A percentile compares a stretch with the other conserved stretches of the same genome.
Conservation (phyloP, 495 filamentous ascomycete genomes). For the Penicillium pancosmium region DNA sequence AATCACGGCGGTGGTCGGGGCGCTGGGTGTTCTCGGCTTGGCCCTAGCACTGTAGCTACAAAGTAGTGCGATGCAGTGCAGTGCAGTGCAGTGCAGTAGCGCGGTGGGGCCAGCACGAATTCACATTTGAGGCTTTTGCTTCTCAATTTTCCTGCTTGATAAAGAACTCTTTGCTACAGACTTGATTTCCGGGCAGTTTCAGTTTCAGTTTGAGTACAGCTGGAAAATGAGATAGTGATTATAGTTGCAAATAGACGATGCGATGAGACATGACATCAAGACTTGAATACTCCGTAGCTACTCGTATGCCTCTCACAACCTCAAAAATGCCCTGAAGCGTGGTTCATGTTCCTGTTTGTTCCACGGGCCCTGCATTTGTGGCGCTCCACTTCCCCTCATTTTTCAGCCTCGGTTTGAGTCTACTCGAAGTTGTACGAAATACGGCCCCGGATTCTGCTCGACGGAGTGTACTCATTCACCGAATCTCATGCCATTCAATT, state of each 20-base stretch:
- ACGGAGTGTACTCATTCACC: not conserved
- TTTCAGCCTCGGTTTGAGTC: not conserved
- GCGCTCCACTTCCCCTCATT: conserved; percentile 6
- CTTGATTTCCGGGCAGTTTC: not conserved
- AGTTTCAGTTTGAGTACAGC: not conserved
- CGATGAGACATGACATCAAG: conserved; percentile 3
- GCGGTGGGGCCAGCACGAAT: conserved; percentile 1
- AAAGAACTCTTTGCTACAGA: no score
- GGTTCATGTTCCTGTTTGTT: not conserved
- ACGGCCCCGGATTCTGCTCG: not conserved
- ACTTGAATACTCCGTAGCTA: not conserved
- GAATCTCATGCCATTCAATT: not conserved
- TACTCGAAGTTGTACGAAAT: not conserved
- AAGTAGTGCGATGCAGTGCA: conserved; percentile 6
- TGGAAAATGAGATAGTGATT: not conserved
- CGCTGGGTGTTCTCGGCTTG: conserved; percentile 29
- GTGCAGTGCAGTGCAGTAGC: not conserved
- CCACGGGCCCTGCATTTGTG: not conserved
- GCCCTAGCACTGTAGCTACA: conserved; percentile 25
- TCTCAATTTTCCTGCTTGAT: no score
- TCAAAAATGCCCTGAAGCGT: not conserved
- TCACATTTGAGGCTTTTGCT: not conserved
- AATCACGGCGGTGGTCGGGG: conserved; percentile 25
- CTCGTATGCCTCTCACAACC: no score
- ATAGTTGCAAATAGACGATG: not conserved